Percentiles rank a stretch among this genome's conserved stretches.
Evolutionary conservation across 345 rosid genomes (phyloP).

Genomic region (Eucalyptus globulus): DNA sequence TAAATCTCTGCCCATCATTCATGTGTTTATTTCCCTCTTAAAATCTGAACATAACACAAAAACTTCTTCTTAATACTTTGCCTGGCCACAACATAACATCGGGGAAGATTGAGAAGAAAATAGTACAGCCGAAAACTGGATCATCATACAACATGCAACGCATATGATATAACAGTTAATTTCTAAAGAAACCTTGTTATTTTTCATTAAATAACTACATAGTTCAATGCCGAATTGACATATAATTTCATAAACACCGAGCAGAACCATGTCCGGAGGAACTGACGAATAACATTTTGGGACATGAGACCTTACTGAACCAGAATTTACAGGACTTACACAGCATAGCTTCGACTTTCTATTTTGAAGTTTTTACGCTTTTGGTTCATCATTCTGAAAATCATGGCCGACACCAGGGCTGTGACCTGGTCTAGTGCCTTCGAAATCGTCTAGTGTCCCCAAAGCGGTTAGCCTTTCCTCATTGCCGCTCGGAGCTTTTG

Average conservation of each 20-base stretch:
- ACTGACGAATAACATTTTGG: not conserved
- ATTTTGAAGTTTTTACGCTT: not conserved
- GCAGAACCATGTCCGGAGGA: not conserved
- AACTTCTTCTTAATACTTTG: not conserved
- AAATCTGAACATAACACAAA: not conserved
- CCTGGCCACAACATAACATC: not conserved
- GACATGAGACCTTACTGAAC: no score
- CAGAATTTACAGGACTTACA: not conserved
- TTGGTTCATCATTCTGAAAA: slow-evolving; percentile 7
- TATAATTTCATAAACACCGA: not conserved
- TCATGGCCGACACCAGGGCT: slow-evolving; percentile 48
- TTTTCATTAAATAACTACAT: not conserved
- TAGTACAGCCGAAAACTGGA: not conserved
- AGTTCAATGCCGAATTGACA: not conserved
- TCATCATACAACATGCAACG: not conserved
- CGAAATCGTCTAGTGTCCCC: not conserved
- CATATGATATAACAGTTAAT: not conserved
- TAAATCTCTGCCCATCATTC: not conserved
- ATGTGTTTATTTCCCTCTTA: not conserved
- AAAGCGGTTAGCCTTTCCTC: not conserved
- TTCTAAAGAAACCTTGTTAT: not conserved
- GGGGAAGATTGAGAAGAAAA: not conserved
- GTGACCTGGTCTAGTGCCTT: slow-evolving; percentile 43
- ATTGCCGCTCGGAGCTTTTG: not conserved
- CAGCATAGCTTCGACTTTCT: not conserved